These are phyloP conservation scores for Flaveria ramosissima DNA, from an alignment of 129 eudicot genomes.

Conservation along the genomic window DNA sequence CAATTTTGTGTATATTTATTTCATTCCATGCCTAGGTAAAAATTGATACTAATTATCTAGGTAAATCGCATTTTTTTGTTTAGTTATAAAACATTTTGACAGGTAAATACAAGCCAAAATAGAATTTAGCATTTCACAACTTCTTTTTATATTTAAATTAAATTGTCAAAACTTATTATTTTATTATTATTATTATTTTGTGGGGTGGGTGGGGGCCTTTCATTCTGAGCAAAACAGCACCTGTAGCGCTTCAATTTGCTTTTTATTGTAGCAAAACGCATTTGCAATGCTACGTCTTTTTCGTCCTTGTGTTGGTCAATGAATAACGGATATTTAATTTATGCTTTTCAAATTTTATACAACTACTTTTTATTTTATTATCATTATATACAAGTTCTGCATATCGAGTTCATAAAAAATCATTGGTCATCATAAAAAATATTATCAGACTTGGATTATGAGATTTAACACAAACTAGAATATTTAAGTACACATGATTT, in stretches of 20 bases:
- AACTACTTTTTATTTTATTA: too few species aligned
- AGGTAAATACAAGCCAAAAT: not conserved
- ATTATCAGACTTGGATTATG: too few species aligned
- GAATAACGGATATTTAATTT: conserved; percentile 15
- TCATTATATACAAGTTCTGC: too few species aligned
- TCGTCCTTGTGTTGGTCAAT: conserved; percentile 41
- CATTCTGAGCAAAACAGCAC: conserved; percentile 37
- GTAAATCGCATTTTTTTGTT: too few species aligned
- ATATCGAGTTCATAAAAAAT: too few species aligned
- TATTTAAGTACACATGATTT: too few species aligned
- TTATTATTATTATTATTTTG: not conserved
- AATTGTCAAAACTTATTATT: not conserved
- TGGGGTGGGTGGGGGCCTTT: conserved; percentile 31
- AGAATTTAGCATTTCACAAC: too few species aligned
- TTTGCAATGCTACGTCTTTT: conserved; percentile 41
- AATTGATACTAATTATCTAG: not conserved
- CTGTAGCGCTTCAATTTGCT: conserved; percentile 46
- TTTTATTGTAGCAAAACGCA: conserved; percentile 46
- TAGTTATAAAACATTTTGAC: not conserved
- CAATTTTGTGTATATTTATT: not conserved
- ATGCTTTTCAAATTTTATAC: too few species aligned
- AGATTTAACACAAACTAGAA: too few species aligned
- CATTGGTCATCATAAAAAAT: too few species aligned
- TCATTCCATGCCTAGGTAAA: not conserved
- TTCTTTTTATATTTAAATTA: not conserved